Evolutionary conservation across 1,139 yeast species (phyloP), one percentile per base, ranked within the genome.

Genomic region (Yamadazyma friedrichii): DNA sequence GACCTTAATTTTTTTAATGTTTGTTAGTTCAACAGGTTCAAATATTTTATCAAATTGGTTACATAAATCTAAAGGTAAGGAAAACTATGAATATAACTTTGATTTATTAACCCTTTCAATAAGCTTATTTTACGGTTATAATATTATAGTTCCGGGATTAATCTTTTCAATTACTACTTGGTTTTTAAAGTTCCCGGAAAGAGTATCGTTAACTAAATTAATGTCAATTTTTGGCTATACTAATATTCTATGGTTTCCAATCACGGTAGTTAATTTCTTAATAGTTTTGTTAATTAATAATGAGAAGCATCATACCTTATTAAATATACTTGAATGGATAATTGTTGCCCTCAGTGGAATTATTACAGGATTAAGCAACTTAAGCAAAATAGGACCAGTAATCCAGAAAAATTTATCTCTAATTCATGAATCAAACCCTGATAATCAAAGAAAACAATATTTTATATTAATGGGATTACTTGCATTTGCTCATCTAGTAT

Each of bases 171-270:
- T 67, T 3, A 64, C 85, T 6, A 62, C 76, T 33, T 55, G 69
- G 64, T 43, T 63, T 41, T 58, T 72, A 61, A 73, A 74, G 44
- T 69, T 75, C 41, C 67, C 71, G 2, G 60, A 64, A 28, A 56
- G 65, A 33, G 57, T 71, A 17, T 65, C 76, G 9, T 54, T 74
- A 40, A 61, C 76, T 2, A 67, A 65, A 45, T 42, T 76, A 26
- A 54, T 81, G 11, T 80, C 89, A 8, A 74, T 87, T 35, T 88
- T 84, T 60, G 94, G 95, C 4, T 88, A 88, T 60, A 76, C 95
- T 28, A 84, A 84, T 54, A 67, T 84, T 8, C 74, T 83, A 42
- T 88, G 95, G 95, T 67, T 83, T 22, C 94, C 94, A 2, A 84
- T 86, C 27, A 84, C 93, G 1, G 56, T 83, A 4, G 59, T 84